Evolutionary conservation across 2,329 filamentous ascomycete genomes (phyloP).

Genomic region (Xylariaceae sp.): DNA sequence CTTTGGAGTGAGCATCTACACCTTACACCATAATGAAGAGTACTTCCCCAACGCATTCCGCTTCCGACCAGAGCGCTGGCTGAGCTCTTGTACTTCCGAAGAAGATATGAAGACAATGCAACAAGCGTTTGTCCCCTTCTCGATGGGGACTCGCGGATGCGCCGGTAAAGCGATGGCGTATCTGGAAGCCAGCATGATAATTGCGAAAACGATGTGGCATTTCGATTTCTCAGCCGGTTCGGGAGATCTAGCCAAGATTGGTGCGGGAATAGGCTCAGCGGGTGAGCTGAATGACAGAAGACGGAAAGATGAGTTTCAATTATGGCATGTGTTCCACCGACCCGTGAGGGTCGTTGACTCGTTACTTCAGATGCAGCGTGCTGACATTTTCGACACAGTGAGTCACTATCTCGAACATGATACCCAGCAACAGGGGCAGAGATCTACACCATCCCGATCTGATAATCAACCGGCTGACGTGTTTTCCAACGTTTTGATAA

Average conservation of each 20-base stretch:
- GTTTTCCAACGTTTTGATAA: too few species aligned
- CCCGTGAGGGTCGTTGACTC: too few species aligned
- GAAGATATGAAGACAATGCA: neutral
- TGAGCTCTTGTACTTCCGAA: neutral
- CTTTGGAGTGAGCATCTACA: conserved; percentile 10
- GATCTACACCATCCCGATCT: too few species aligned
- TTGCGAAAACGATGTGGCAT: conserved; percentile 8
- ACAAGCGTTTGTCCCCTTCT: conserved; percentile 3
- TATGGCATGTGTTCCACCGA: too few species aligned
- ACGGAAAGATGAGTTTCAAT: conserved; percentile 1
- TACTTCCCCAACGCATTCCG: conserved; percentile 6
- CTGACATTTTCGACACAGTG: too few species aligned
- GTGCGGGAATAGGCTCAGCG: neutral
- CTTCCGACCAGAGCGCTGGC: conserved; percentile 9
- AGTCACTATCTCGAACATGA: too few species aligned
- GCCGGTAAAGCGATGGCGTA: conserved; percentile 10
- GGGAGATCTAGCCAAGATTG: neutral
- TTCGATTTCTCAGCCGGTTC: conserved; percentile 7
- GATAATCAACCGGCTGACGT: too few species aligned
- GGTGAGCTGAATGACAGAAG: neutral
- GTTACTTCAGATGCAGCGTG: too few species aligned
- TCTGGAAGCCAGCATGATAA: conserved; percentile 1
- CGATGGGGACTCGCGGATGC: conserved; percentile 2
- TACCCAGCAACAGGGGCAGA: too few species aligned
- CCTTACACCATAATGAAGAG: conserved; percentile 1